Evolutionary conservation across 2,329 filamentous ascomycete genomes (phyloP), one percentile per base, ranked within the genome.

Genomic region (Colletotrichum eleusines): DNA sequence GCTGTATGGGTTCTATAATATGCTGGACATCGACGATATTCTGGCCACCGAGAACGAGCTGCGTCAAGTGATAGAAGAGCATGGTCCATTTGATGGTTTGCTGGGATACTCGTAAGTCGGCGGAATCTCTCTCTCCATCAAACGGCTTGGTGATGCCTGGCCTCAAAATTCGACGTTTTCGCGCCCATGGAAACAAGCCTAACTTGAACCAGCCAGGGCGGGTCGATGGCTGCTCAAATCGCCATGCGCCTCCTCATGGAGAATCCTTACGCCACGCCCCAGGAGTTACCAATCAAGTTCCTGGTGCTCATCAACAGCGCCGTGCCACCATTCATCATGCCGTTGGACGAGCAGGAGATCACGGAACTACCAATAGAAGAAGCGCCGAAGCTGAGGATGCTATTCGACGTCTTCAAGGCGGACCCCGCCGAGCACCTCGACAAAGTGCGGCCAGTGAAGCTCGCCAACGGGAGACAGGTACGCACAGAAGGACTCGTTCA

Each of bases 1-100:
- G 60, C 60, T 63, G 33, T 63, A 63, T 53, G 60, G 60, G 38
- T 63, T 63, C 38, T 63, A 63, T 33, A 63, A 63, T 18, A 63
- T 63, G 60, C 33, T 63, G 60, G 60, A 63, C 16, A 63, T 63
- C 16, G 48, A 63, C 18, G 60, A 63, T 28, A 63, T 63, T 18
- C 60, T 63, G 4, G 60, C 60, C 46, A 63, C 60, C 18, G 60
- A 63, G 60, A 63, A 1, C 48, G 60, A 63, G 60, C 60, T 63
- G 9, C 60, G 60, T 53, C 60, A 63, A 42, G 60, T 63, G 16
- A 63, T 63, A 53, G 46, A 63, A 11, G 60, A 63, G 23, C 60
- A 63, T 12, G 60, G 60, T 23, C 60, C 60, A 40, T 63, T 63
- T n/a, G 60, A 63, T 33, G 60, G 60, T 33, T 42, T 63, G 33